Percentiles rank a stretch among this genome's conserved stretches.
phyloP scores from a whole-genome alignment of 306 rosid species.

The Quercus parvula region DNA sequence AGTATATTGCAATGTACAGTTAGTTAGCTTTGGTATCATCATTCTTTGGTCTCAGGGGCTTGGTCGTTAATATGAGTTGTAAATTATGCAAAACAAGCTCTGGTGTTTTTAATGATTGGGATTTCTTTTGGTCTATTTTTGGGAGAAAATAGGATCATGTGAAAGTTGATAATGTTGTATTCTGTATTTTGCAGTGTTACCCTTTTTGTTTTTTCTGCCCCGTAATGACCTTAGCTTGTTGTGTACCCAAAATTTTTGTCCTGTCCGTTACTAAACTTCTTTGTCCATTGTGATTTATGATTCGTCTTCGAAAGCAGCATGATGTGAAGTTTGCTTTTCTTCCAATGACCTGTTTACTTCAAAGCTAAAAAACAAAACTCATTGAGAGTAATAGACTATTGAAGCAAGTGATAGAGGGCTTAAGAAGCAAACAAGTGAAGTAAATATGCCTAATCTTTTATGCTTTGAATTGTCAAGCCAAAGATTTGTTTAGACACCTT shows the following conservation, averaged over 20 bases:
- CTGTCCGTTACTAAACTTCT: neutral
- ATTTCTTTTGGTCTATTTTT: conserved; percentile 10
- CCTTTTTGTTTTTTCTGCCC: neutral
- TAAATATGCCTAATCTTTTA: too few relatives aligned
- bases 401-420: conserved; percentile 2
- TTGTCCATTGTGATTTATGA: neutral
- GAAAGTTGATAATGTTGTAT: conserved; percentile 14
- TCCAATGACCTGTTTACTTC: conserved; percentile 4
- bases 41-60: conserved; percentile 44
- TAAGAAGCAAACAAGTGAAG: conserved; percentile 2
- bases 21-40: conserved; percentile 30
- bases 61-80: conserved; percentile 28
- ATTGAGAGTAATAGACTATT: neutral
- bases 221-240: neutral
- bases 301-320: neutral
- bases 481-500: neutral
- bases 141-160: conserved; percentile 15
- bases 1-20: conserved; percentile 57
- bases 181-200: conserved; percentile 13
- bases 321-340: neutral
- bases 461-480: neutral
- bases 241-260: neutral
- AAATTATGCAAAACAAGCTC: conserved; percentile 28
- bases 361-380: neutral
- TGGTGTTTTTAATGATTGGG: conserved; percentile 18